phyloP scores from a whole-genome alignment of 2,329 filamentous ascomycete genomes.

The Aspergillus novoparasiticus region DNA sequence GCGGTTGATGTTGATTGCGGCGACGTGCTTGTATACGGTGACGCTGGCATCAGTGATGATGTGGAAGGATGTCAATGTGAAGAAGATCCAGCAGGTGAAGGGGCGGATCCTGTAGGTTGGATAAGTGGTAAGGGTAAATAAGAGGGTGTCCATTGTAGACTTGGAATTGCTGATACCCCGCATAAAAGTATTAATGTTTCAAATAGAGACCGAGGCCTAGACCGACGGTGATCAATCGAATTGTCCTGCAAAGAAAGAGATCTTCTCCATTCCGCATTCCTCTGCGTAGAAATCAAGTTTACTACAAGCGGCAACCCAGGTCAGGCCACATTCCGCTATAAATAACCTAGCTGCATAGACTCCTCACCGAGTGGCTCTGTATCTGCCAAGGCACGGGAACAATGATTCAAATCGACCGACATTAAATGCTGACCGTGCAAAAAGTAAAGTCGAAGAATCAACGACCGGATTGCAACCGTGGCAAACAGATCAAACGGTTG shows the following conservation, averaged over 20 bases:
- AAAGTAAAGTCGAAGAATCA: background rate
- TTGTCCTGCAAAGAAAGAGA: too few relatives aligned
- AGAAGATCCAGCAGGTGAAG: slow-evolving; percentile 10
- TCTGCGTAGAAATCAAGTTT: too few relatives aligned
- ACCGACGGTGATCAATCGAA: background rate
- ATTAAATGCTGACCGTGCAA: too few relatives aligned
- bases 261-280: too few relatives aligned
- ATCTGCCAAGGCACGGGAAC: too few relatives aligned
- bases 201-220: background rate
- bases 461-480: background rate
- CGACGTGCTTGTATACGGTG: slow-evolving; percentile 26
- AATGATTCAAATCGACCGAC: too few relatives aligned
- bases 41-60: slow-evolving; percentile 10
- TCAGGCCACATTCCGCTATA: too few relatives aligned
- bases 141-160: background rate
- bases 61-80: slow-evolving; percentile 15
- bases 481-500: background rate
- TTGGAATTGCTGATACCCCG: background rate
- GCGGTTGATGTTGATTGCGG: slow-evolving; percentile 36
- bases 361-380: too few relatives aligned
- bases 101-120: slow-evolving; percentile 7
- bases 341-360: too few relatives aligned
- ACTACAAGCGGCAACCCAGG: too few relatives aligned
- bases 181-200: background rate
- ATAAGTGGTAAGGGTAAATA: background rate